Evolutionary conservation across 2,329 filamentous ascomycete genomes (phyloP), one percentile per base, ranked within the genome.

Genomic region (Magnaporthiopsis rhizophila): DNA sequence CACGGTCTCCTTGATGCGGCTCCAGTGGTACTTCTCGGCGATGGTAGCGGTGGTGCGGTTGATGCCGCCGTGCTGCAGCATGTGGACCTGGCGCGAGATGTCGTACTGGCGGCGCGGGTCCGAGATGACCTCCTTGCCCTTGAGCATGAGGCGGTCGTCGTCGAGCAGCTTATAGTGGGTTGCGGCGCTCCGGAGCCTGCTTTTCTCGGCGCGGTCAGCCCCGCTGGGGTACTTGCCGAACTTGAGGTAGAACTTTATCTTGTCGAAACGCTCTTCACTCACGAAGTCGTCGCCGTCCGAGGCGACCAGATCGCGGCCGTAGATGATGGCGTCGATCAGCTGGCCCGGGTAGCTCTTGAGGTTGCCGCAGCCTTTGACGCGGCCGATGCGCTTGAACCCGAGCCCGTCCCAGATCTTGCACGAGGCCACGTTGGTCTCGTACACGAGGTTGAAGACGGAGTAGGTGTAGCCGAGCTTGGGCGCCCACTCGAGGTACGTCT

Each of bases 21-120:
- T 93, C 95, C 95, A 99, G 77, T 98, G 95, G 74, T 94, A 97
- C 72, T 89, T 90, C 73, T 97, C 91, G 13, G 94, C 92, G 71
- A 99, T 97, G 26, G 88, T 89, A 26, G 94, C 93, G 0, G 94
- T 98, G 0, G 94, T 98, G 80, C 97, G 97, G 81, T 99, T 99
- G 81, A 98, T 98, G 62, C 95, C 95, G 8, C 90, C 92, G 73
- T 99, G 95, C 58, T 88, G 83, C 64, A 79, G 76, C 65, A 86
- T 81, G 76, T 99, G 95, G 53, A 93, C 83, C 65, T 83, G 81
- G 59, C 90, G 83, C 15, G 93, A 91, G 70, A 98, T 95, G 66
- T 95, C 91, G 75, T 96, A 96, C 79, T 99, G 95, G 68, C 87
- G 86, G 71, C 90, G 86, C 15, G 92, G 91, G 75, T 97, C 93